Evolutionary conservation across 2,329 filamentous ascomycete genomes (phyloP), one percentile per base, ranked within the genome.

Genomic region (Zalaria obscura): DNA sequence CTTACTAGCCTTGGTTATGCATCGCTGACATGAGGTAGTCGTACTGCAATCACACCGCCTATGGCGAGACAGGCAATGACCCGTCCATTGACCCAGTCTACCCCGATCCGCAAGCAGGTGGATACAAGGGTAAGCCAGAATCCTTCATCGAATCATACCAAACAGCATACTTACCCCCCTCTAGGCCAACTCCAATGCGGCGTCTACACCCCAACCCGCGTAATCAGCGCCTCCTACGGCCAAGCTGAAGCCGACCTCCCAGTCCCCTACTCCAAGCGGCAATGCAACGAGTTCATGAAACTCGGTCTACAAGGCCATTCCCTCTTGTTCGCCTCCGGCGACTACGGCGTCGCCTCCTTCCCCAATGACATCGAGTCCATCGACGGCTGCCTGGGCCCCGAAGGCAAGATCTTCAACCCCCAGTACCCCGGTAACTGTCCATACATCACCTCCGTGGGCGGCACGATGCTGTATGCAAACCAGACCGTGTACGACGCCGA

Each of bases 191-290:
- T 62, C 8, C 57, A 63, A 38, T 68, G 67, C 43, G 67, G 67
- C 4, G 58, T 60, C 9, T 72, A 64, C 55, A 58, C 67, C 48
- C 69, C 71, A 3, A 71, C 73, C 9, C 72, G 74, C 46, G 72
- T 76, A 3, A 66, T 78, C 47, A 72, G 68, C 33, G 70, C 77
- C 52, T 75, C 71, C 3, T 79, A 78, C 53, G 72, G 71, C 41
- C 70, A 68, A 34, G 63, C 68, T 33, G 73, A 78, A 56, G 72
- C 78, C 52, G 69, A 66, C 3, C 63, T 82, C 0, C 78, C 78
- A 0, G 52, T 61, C 3, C 65, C 67, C 11, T 83, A 80, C 51
- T 72, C 73, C 10, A 68, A 73, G 47, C 55, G 61, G 3, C 62
- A 65, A 45, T 65, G 62, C 47, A 58, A 58, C 35, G 60, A 64